Base-by-base conservation (phyloP, 176 grass and related monocot species). In the Paspalum notatum region DNA sequence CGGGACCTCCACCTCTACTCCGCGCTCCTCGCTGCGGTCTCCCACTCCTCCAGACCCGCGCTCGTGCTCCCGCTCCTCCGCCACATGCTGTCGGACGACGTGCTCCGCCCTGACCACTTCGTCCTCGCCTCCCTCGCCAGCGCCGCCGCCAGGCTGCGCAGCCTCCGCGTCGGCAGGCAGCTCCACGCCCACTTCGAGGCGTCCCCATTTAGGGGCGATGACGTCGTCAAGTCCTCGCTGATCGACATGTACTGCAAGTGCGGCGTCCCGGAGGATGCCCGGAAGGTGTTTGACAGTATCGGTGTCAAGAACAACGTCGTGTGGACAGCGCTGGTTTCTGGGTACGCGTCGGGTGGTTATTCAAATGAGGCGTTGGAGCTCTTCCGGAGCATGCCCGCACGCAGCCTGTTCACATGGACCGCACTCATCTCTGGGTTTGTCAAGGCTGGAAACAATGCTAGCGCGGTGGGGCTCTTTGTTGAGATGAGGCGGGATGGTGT, bases 211-310 rank as follows among this genome's bases (percentile, higher is more conserved):
- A 85, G 48, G 24, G 25, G 39, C 0, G 92, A 98, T n/a, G 62
- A 77, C 20, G 86, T 98, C 1, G 81, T 93, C 15, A 94, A 89
- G 74, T 98, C 92, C 4, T 94, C 95, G 0, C 88, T 98, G 42
- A 39, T 94, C 6, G 88, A 98, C 40, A 98, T 98, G 95, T 98
- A 94, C 66, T 92, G 89, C 50, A 94, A 94, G 50, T 93, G 95
- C 25, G 78, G 86, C 20, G 48, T 69, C 9, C 78, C 60, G 1
- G 62, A 80, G 41, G 77, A 98, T 60, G 92, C 95, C 6, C 84
- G 86, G 39, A 98, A 87, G 60, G 90, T 93, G 76, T 98, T 98
- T 39, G 81, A 93, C 4, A 82, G 72, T 63, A 89, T 98, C 38
- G 47, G 68, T 53, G 61, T 25, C 18, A 98, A 89, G 85, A 93